These are phyloP conservation scores for Diaporthe vexans DNA, from an alignment of 2,329 filamentous ascomycete species.

Conservation along the genomic window DNA sequence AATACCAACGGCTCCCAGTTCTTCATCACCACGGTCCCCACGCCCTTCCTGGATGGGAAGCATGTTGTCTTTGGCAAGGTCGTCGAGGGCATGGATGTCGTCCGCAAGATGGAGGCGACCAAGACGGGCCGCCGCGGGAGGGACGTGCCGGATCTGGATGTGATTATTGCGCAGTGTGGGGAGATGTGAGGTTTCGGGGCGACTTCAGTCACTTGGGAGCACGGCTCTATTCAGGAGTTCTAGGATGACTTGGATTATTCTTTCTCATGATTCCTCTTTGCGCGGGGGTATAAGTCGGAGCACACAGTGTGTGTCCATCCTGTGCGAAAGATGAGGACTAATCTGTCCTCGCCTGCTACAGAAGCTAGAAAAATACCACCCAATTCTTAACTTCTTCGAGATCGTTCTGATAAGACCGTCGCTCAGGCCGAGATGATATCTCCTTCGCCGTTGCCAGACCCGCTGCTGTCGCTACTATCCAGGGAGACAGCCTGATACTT, in stretches of 20 bases:
- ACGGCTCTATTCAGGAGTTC: neutral
- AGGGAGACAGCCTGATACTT: neutral
- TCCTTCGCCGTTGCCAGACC: neutral
- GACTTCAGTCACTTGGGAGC: too few species aligned
- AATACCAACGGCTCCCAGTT: slow-evolving; percentile 97
- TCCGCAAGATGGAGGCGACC: slow-evolving; percentile 92
- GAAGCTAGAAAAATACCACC: too few species aligned
- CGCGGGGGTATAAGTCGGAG: too few species aligned
- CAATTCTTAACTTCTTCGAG: too few species aligned
- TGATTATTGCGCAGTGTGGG: slow-evolving; percentile 88
- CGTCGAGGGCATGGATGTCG: slow-evolving; percentile 89
- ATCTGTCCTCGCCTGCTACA: too few species aligned
- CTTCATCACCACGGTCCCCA: slow-evolving; percentile 93
- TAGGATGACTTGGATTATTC: too few species aligned
- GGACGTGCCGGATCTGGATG: slow-evolving; percentile 88
- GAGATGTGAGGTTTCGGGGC: slow-evolving; percentile 77
- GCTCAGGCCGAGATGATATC: neutral
- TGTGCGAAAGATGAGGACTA: too few species aligned
- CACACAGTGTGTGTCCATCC: too few species aligned
- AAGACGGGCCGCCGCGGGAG: slow-evolving; percentile 80
- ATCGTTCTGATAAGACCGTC: too few species aligned
- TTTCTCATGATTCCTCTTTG: too few species aligned
- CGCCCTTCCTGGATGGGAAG: slow-evolving; percentile 90
- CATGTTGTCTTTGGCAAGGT: slow-evolving; percentile 97
- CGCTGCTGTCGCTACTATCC: neutral